Base-by-base conservation (phyloP, 1,284 basidiomycete genomes). In the Boletus holoroseus region DNA sequence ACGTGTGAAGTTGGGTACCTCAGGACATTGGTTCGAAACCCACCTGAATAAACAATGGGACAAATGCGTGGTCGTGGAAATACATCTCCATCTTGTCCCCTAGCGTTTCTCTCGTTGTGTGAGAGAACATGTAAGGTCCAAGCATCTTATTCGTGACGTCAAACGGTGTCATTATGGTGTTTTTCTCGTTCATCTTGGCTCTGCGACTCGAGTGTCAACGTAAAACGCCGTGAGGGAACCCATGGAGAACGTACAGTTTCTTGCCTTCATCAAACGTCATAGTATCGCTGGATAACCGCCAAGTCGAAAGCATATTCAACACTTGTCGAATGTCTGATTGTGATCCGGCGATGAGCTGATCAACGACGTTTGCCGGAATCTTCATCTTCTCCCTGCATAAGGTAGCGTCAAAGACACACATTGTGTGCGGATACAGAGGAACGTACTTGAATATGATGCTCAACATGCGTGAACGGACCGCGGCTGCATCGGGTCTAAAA, bases 321-420 rank as follows among this genome's bases (percentile, higher is more conserved):
- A 99, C 91, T 64, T 95, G 92, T 5, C 95, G 88, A 53, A 99
- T 95, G 68, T 99, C 95, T 3, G 92, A 94, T 60, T 96, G 91
- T 9, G 93, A 80, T 6, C 94, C 89, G 8, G 76, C 72, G 54
- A 99, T 82, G 26, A 99, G 85, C 66, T 96, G 90, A 62, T 98
- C 95, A 42, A 99, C 75, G 32, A 95, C 95, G 53, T 91, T 91
- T 1, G 84, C 81, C 0, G 91, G 88, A 27, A 98, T 76, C 70
- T 93, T 91, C 79, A 99, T 79, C 62, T 92, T 91, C 69, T 96
- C 94, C 68, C 90, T 93, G 55, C 18, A 39, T 3, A n/a, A 49
- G 3, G 7, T 1, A 30, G 11, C 3, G 40, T 62, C 27, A 45
- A 9, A 32, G 5, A 26, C 7, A 16, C 1, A 16, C 9, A 0